Evolutionary conservation across 176 grass and related monocot species (phyloP).

Genomic region (Carex scoparia): DNA sequence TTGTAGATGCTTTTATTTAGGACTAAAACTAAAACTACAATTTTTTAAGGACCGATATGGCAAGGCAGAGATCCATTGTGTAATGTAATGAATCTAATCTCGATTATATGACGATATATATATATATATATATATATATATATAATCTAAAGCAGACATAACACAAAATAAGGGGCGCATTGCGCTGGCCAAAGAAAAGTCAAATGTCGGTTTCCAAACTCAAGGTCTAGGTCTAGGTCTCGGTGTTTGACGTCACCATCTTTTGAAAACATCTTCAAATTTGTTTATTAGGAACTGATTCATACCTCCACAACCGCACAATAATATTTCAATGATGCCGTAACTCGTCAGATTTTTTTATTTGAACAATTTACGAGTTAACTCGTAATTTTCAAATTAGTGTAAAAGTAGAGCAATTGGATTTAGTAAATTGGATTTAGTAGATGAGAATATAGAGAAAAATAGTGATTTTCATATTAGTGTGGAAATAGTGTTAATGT

Average conservation of each 20-base stretch:
- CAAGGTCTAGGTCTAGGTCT: background rate
- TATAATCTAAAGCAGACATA: slow-evolving; percentile 19
- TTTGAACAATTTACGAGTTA: no score
- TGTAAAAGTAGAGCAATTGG: no score
- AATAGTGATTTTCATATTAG: no score
- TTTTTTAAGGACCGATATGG: background rate
- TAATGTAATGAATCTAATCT: no score
- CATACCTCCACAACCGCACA: background rate
- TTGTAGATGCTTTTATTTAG: no score
- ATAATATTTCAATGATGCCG: background rate
- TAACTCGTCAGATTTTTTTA: no score
- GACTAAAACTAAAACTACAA: background rate
- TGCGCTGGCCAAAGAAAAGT: slow-evolving; percentile 10
- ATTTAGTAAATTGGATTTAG: no score
- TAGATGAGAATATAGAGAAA: no score
- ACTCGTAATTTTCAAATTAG: no score
- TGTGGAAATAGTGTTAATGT: no score
- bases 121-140: background rate
- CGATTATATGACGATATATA: no score
- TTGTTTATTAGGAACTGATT: background rate
- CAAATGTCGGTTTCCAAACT: slow-evolving; percentile 25
- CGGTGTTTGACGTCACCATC: slow-evolving; percentile 4
- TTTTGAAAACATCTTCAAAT: background rate
- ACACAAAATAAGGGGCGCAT: slow-evolving; percentile 23
- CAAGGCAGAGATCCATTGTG: background rate